Base-by-base conservation (phyloP, 1,139 yeast species). In the Eremothecium sinecaudum region DNA sequence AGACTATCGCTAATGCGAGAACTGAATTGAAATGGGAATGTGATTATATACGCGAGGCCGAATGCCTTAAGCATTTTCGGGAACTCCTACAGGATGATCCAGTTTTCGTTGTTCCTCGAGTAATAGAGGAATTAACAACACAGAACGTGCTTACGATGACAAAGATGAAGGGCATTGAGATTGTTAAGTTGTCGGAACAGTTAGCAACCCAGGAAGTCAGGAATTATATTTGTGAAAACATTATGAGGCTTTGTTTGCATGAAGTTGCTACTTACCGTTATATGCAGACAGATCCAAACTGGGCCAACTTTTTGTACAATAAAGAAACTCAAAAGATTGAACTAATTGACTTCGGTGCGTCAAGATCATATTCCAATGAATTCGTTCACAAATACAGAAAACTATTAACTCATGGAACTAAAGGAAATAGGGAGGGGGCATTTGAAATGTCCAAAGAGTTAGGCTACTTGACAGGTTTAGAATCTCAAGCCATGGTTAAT, bases 211-310 rank as follows among this genome's bases (percentile, higher is more conserved):
- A 84, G 59, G 73, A 71, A 12, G 73, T 81, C 12, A 78, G 71
- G 42, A 67, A 87, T 59, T 79, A 80, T 74, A 79, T 90, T 40
- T 94, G 94, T 9, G 73, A 84, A 6, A 72, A 79, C 48, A 77
- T 90, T 40, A 81, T 92, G 95, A 71, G 84, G 44, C 67, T 90
- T 31, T 86, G 96, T 51, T 64, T 90, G 33, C 65, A 73, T 47
- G 99, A 90, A 59, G 80, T 92, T 52, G 84, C 84, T 20, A 66
- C 73, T 47, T 87, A 80, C 64, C 73, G 71, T 50, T 90, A 80
- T 61, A 90, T 90, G 99, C 99, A 90, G 62, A 87, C 98, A 1
- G 99, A 90, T 61, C 99, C 99, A 31, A 90, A 90, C 61, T 92
- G 98, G 98, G 97, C 98, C 33, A 90, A 90, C 58, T 92, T 92